Base-by-base conservation (phyloP, 2,329 filamentous ascomycete species). In the Trichoderma sp. region DNA sequence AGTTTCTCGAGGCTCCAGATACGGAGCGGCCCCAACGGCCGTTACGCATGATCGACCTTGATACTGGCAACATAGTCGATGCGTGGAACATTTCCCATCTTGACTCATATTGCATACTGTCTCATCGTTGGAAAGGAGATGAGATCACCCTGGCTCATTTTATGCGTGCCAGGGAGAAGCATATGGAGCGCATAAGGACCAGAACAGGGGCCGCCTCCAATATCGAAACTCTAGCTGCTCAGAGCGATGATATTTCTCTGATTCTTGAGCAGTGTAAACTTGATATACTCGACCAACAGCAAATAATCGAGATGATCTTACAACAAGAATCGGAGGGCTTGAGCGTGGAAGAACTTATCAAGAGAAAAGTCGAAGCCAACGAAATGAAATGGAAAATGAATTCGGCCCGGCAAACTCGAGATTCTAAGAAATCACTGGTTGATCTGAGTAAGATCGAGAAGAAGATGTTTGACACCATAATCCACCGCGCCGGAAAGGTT, bases 101-200 rank as follows among this genome's bases (percentile, higher is more conserved):
- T 67, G 64, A 53, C 18, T 26, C 47, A 18, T 71, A 71, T n/a
- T 47, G 58, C 21, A 70, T 64, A 15, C 57, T 71, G 2, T 71
- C 68, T 8, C 68, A 71, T 56, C 68, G 60, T 11, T 71, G 68
- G 68, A 71, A 65, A 36, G 68, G 68, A 21, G 68, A 43, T 11
- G 68, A 71, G 30, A 56, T 71, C 9, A 63, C 34, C 4, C 15
- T 71, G 8, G 57, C 58, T 39, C 34, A 71, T 53, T 56, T 71
- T 58, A 64, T 30, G 58, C 32, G 51, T 32, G 68, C 68, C 21
- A 62, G 34, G 3, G 36, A 71, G 15, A 53, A 30, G 8, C n/a
- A 62, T 14, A 15, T 56, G 28, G 14, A 67, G 32, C 57, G 57
- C 14, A 8, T 30, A 11, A 36, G 51, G 12, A 21, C 21, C 24